These are phyloP conservation scores for Penicillium sp. DNA, from an alignment of 2,329 filamentous ascomycete species.

Conservation along the genomic window DNA sequence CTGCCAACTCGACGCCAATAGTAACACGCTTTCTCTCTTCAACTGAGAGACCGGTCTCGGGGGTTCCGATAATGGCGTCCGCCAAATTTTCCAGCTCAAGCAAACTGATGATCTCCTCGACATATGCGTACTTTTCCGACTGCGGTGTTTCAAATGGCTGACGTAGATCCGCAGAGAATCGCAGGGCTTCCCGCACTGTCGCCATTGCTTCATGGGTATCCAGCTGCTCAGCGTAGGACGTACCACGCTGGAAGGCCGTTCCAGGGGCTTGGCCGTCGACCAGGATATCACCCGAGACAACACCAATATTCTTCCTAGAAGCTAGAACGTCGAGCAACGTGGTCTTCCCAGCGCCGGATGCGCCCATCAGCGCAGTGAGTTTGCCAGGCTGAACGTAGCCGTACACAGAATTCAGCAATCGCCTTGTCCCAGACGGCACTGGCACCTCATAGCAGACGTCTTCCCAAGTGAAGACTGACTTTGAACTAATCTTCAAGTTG, in stretches of 20 bases:
- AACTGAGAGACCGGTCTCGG: constrained; percentile 62
- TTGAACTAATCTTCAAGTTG: constrained; percentile 55
- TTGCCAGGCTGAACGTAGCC: constrained; percentile 54
- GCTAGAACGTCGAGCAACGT: constrained; percentile 78
- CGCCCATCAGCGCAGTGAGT: constrained; percentile 54
- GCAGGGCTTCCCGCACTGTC: constrained; percentile 66
- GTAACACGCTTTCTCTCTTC: constrained; percentile 46
- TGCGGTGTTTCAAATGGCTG: constrained; percentile 61
- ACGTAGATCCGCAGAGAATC: constrained; percentile 66
- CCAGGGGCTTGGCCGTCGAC: constrained; percentile 61
- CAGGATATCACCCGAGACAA: constrained; percentile 63
- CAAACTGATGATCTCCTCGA: constrained; percentile 65
- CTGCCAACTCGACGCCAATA: constrained; percentile 42
- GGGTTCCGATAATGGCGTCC: constrained; percentile 65
- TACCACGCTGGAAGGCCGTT: constrained; percentile 64
- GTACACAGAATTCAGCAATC: constrained; percentile 49
- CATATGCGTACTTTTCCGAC: constrained; percentile 65
- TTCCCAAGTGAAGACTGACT: constrained; percentile 59
- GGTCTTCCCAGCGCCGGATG: constrained; percentile 76
- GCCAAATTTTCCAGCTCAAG: constrained; percentile 67
- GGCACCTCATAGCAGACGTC: constrained; percentile 54
- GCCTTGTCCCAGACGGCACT: constrained; percentile 47
- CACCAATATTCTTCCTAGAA: constrained; percentile 64
- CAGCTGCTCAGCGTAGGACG: constrained; percentile 66
- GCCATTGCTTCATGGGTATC: constrained; percentile 64